Conservation (phyloP, 2,329 filamentous ascomycete species). For the Rhexocercosporidium sp. region DNA sequence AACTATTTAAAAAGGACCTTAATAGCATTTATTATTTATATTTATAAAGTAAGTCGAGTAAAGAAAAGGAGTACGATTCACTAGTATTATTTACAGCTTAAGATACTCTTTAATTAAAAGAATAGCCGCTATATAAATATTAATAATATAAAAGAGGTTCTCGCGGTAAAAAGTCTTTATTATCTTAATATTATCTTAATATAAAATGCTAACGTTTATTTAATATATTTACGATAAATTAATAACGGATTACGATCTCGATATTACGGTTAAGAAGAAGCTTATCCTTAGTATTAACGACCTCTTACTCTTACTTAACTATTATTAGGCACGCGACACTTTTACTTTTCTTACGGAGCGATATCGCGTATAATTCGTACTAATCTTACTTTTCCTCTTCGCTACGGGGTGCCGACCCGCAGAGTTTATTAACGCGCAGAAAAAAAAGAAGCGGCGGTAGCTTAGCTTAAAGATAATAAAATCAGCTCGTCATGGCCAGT, state of each 20-base stretch:
- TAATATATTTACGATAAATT: conserved; percentile 22
- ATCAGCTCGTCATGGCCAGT: too few relatives aligned
- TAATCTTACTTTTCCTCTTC: too few relatives aligned
- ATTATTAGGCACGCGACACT: too few relatives aligned
- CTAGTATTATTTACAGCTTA: conserved; percentile 35
- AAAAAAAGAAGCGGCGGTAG: too few relatives aligned
- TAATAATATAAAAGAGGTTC: conserved; percentile 25
- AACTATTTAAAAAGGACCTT: not conserved
- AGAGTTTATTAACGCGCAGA: too few relatives aligned
- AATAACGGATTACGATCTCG: conserved; percentile 17
- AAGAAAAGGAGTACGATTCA: conserved; percentile 30
- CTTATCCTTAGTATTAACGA: conserved; percentile 26
- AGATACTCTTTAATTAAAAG: conserved; percentile 31
- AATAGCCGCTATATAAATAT: conserved; percentile 25
- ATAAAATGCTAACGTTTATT: conserved; percentile 18
- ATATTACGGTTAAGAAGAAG: conserved; percentile 26
- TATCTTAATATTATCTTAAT: conserved; percentile 9
- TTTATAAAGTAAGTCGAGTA: conserved; percentile 11
- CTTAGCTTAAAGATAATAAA: too few relatives aligned
- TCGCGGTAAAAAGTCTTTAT: conserved; percentile 12
- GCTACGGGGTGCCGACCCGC: too few relatives aligned
- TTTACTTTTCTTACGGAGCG: too few relatives aligned
- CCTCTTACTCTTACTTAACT: conserved; percentile 18
- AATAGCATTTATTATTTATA: not conserved
- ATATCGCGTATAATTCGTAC: too few relatives aligned